Conservation (phyloP, 2,329 filamentous ascomycete genomes). For the Bipolaris bicolor region DNA sequence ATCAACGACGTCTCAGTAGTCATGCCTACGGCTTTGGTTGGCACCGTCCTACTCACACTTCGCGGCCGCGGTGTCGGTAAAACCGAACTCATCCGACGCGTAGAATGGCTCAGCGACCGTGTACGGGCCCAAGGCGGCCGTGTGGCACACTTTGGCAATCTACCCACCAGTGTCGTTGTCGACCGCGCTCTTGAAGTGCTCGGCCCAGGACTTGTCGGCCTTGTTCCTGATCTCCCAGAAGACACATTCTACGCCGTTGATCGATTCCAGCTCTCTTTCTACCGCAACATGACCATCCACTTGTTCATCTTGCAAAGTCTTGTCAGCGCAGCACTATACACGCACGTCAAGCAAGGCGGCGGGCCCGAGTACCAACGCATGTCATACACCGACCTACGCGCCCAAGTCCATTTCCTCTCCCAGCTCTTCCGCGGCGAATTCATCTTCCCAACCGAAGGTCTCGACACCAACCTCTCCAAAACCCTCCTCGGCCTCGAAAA, state of each 20-base stretch:
- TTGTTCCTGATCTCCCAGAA: constrained; percentile 79
- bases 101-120: constrained; percentile 86
- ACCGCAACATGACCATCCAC: constrained; percentile 99
- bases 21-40: constrained; percentile 96
- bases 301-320: constrained; percentile 93
- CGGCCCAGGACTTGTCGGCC: constrained; percentile 84
- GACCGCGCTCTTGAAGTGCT: constrained; percentile 90
- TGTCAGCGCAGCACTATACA: constrained; percentile 90
- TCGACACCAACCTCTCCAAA: constrained; percentile 78
- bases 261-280: constrained; percentile 93
- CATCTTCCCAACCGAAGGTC: constrained; percentile 88
- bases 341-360: constrained; percentile 87
- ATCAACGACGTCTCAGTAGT: constrained; percentile 97
- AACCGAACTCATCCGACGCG: constrained; percentile 79
- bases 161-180: constrained; percentile 80
- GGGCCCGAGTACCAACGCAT: constrained; percentile 81
- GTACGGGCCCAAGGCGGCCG: constrained; percentile 86
- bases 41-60: constrained; percentile 88
- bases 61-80: constrained; percentile 91
- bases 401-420: constrained; percentile 87
- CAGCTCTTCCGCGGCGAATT: constrained; percentile 93
- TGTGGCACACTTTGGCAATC: constrained; percentile 88
- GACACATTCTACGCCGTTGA: constrained; percentile 95
- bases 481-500: constrained; percentile 78
- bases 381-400: constrained; percentile 71